Conservation (phyloP, 148 eudicot species). For the Rhododendron williamsianum region DNA sequence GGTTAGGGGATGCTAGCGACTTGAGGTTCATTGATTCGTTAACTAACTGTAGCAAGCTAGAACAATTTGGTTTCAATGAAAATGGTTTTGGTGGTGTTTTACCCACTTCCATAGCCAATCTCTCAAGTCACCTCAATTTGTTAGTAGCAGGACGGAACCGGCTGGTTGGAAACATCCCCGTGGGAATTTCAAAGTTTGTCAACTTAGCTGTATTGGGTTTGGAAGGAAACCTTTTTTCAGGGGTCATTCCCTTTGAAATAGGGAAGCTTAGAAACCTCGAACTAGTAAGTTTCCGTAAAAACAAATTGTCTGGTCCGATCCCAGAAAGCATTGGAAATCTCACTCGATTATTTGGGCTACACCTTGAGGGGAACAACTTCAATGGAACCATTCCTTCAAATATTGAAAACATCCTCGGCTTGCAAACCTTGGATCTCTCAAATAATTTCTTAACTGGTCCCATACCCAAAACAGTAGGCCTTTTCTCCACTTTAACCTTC, state of each 20-base stretch:
- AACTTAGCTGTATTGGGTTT: neutral
- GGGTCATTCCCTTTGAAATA: slow-evolving; percentile 18
- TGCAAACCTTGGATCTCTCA: slow-evolving; percentile 12
- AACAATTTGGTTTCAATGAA: rapidly evolving
- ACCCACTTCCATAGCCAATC: slow-evolving; percentile 14
- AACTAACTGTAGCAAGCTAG: neutral
- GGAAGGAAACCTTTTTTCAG: neutral
- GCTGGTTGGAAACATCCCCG: slow-evolving; percentile 1
- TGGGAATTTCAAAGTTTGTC: neutral
- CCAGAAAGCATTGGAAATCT: slow-evolving; percentile 15
- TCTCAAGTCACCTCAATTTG: neutral
- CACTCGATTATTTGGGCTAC: neutral
- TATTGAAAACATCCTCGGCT: neutral
- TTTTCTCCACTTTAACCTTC: neutral
- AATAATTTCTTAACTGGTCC: slow-evolving; percentile 15
- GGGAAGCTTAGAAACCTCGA: slow-evolving; percentile 16
- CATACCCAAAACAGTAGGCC: slow-evolving; percentile 4
- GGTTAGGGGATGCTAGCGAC: neutral
- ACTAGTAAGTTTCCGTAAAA: rapidly evolving
- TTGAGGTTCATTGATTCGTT: neutral
- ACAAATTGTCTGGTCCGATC: slow-evolving; percentile 2
- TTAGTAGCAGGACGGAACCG: neutral
- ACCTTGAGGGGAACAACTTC: slow-evolving; percentile 1
- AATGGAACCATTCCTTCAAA: slow-evolving; percentile 19
- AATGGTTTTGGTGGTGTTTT: slow-evolving; percentile 11